phyloP scores from a whole-genome alignment of 2,329 filamentous ascomycete species.

The Pseudodiploospora longispora region DNA sequence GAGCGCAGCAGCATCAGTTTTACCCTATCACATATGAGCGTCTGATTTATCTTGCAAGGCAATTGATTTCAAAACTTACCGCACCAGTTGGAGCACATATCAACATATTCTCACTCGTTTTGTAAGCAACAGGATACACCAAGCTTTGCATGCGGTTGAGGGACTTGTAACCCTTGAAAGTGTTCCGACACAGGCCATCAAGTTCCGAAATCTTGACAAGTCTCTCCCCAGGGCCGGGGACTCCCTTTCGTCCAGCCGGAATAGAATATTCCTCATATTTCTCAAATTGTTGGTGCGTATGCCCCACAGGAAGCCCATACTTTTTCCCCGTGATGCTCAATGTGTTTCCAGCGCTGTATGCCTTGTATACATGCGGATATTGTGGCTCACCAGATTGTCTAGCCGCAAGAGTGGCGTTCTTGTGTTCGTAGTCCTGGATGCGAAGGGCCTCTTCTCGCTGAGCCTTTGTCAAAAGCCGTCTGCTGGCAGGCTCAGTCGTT shows the following conservation, averaged over 20 bases:
- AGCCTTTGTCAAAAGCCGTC: slow-evolving; percentile 60
- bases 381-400: slow-evolving; percentile 64
- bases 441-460: slow-evolving; percentile 74
- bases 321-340: slow-evolving; percentile 72
- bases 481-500: slow-evolving; percentile 25
- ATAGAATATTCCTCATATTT: slow-evolving; percentile 88
- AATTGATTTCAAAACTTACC: slow-evolving; percentile 32
- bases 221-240: slow-evolving; percentile 61
- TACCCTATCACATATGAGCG: slow-evolving; percentile 50
- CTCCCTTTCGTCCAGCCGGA: slow-evolving; percentile 73
- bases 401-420: slow-evolving; percentile 62
- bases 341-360: slow-evolving; percentile 76
- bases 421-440: slow-evolving; percentile 73
- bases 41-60: too few species aligned
- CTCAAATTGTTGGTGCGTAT: slow-evolving; percentile 57
- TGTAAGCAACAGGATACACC: slow-evolving; percentile 91
- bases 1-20: slow-evolving; percentile 97
- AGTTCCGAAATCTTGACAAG: slow-evolving; percentile 73
- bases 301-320: slow-evolving; percentile 74
- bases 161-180: slow-evolving; percentile 87
- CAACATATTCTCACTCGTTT: slow-evolving; percentile 95
- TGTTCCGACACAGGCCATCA: slow-evolving; percentile 82
- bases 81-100: slow-evolving; percentile 97
- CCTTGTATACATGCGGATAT: slow-evolving; percentile 91
- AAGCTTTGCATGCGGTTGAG: slow-evolving; percentile 98